Conservation (phyloP, 139 green algal genomes). For the Micromonas commoda region DNA sequence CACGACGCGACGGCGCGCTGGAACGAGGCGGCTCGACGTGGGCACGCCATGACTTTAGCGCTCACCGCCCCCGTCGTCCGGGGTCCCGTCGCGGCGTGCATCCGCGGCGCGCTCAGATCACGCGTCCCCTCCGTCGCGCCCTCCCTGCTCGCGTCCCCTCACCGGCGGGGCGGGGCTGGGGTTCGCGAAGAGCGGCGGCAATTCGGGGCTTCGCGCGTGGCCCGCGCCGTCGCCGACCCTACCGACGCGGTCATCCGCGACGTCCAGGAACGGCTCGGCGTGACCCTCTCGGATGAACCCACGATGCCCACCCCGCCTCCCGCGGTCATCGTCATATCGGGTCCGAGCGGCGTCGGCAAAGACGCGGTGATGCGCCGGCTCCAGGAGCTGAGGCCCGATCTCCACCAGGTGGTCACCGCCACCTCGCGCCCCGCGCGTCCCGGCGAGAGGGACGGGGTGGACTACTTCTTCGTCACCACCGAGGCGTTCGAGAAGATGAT, state of each 20-base stretch:
- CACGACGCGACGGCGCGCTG: too few relatives aligned
- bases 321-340: slow-evolving; percentile 77
- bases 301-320: slow-evolving; percentile 54
- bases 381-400: slow-evolving; percentile 57
- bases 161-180: too few relatives aligned
- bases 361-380: slow-evolving; percentile 76
- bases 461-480: slow-evolving; percentile 88
- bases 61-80: too few relatives aligned
- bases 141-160: too few relatives aligned
- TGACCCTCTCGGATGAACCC: slow-evolving; percentile 23
- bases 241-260: not conserved
- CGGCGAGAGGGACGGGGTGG: slow-evolving; percentile 75
- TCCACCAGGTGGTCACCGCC: slow-evolving; percentile 93
- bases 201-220: too few relatives aligned
- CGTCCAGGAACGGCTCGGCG: slow-evolving; percentile 9
- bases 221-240: too few relatives aligned
- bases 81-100: too few relatives aligned
- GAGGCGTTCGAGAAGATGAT: slow-evolving; percentile 86
- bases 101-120: too few relatives aligned
- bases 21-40: too few relatives aligned
- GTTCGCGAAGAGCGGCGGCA: too few relatives aligned
- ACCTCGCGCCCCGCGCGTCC: slow-evolving; percentile 69
- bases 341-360: slow-evolving; percentile 90
- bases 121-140: too few relatives aligned
- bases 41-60: too few relatives aligned